Evolutionary conservation across 2,329 filamentous ascomycete genomes (phyloP).

Genomic region (Neopestalotiopsis sp.): DNA sequence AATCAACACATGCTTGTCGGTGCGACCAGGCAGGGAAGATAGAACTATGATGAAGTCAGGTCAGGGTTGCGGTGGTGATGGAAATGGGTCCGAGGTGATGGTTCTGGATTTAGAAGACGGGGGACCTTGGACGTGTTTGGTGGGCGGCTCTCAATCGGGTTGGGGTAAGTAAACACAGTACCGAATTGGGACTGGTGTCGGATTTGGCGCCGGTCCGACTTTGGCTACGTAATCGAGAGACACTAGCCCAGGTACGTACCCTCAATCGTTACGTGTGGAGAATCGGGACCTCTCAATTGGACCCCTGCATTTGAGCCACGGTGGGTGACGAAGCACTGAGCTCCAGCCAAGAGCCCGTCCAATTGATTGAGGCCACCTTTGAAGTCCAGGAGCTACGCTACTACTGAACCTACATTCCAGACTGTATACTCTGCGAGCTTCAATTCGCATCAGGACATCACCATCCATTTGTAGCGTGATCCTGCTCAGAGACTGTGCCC

Average conservation of each 20-base stretch:
- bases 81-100: slow-evolving; percentile 6
- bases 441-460: slow-evolving; percentile 5
- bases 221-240: not conserved
- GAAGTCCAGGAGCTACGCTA: not conserved
- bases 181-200: slow-evolving; percentile 24
- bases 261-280: too few relatives aligned
- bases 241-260: not conserved
- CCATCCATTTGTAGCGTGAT: not conserved
- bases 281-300: not conserved
- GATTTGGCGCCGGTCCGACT: slow-evolving; percentile 16
- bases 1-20: not conserved
- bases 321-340: not conserved
- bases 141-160: slow-evolving; percentile 19
- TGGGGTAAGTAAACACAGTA: slow-evolving; percentile 31
- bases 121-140: slow-evolving; percentile 29
- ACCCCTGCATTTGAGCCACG: not conserved
- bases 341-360: slow-evolving; percentile 4
- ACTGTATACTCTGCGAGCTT: not conserved
- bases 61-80: not conserved
- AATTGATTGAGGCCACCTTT: slow-evolving; percentile 19
- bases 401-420: not conserved
- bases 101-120: slow-evolving; percentile 20
- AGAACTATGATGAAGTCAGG: slow-evolving; percentile 4
- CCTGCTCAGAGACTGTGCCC: slow-evolving; percentile 12
- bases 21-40: slow-evolving; percentile 3